These are phyloP conservation scores for Schrenkiella parvula DNA, from an alignment of 345 rosid species.

Conservation along the genomic window DNA sequence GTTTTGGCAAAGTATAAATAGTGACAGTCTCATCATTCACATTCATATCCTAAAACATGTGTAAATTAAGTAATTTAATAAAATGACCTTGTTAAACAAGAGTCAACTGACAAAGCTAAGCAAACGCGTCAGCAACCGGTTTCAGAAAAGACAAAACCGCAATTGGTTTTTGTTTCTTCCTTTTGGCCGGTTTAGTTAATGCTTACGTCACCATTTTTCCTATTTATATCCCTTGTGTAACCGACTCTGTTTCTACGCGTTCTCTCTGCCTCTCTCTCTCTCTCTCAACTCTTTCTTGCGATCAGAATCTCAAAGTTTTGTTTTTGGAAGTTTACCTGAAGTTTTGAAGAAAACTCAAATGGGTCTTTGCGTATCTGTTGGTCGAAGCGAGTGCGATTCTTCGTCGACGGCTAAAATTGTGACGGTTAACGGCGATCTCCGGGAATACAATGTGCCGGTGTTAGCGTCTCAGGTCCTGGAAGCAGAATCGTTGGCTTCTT, in stretches of 20 bases:
- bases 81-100: conserved; percentile 6
- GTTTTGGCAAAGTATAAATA: too few species aligned
- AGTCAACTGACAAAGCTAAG: conserved; percentile 24
- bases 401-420: conserved; percentile 55
- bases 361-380: conserved; percentile 58
- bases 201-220: conserved; percentile 11
- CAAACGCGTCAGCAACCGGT: conserved; percentile 32
- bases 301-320: neutral
- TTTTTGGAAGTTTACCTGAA: neutral
- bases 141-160: neutral
- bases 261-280: neutral
- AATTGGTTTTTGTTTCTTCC: neutral
- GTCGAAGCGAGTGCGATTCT: conserved; percentile 6
- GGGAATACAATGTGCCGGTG: conserved; percentile 50
- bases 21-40: neutral
- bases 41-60: neutral
- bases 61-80: too few species aligned
- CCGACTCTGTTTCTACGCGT: conserved; percentile 23
- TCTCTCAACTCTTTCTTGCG: conserved; percentile 1
- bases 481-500: conserved; percentile 32
- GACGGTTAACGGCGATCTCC: conserved; percentile 60
- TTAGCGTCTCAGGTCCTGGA: conserved; percentile 51
- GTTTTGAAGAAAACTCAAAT: conserved; percentile 17
- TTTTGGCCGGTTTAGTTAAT: neutral
- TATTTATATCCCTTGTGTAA: conserved; percentile 5